A percentile compares a stretch with the other conserved stretches of the same genome.
These are phyloP conservation scores for Suillus tomentosus DNA, from an alignment of 768 basidiomycete species.

Conservation along the genomic window DNA sequence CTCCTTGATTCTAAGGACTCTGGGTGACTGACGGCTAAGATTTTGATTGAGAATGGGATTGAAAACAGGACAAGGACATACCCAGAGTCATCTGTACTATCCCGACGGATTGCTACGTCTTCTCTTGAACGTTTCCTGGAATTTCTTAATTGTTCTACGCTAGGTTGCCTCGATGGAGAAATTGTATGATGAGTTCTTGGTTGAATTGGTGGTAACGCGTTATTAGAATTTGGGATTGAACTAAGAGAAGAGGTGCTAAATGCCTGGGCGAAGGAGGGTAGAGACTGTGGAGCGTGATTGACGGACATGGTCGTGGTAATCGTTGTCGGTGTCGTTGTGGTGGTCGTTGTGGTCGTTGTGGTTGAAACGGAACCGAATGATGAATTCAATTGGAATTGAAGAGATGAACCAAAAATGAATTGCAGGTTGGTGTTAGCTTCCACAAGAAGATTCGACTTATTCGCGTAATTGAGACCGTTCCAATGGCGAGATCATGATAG, in stretches of 20 bases:
- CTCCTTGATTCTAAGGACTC: conserved; percentile 57
- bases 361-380: conserved; percentile 9
- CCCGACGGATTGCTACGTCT: conserved; percentile 36
- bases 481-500: conserved; percentile 1
- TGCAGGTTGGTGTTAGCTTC: neutral
- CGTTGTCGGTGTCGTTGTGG: neutral
- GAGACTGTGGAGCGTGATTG: conserved; percentile 56
- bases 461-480: conserved; percentile 5
- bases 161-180: conserved; percentile 37
- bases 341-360: neutral
- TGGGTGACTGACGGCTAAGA: conserved; percentile 47
- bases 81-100: conserved; percentile 45
- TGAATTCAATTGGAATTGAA: conserved; percentile 1
- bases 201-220: conserved; percentile 70
- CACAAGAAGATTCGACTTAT: neutral
- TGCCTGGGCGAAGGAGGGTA: conserved; percentile 79
- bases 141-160: conserved; percentile 30
- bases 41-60: conserved; percentile 21
- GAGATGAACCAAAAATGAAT: conserved; percentile 5
- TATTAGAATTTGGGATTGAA: conserved; percentile 50
- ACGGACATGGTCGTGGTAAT: conserved; percentile 40
- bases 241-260: conserved; percentile 62
- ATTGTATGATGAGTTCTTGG: conserved; percentile 36
- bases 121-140: conserved; percentile 48
- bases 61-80: conserved; percentile 35